Conservation (phyloP, 305 asterid species). For the Fraxinus sp. region DNA sequence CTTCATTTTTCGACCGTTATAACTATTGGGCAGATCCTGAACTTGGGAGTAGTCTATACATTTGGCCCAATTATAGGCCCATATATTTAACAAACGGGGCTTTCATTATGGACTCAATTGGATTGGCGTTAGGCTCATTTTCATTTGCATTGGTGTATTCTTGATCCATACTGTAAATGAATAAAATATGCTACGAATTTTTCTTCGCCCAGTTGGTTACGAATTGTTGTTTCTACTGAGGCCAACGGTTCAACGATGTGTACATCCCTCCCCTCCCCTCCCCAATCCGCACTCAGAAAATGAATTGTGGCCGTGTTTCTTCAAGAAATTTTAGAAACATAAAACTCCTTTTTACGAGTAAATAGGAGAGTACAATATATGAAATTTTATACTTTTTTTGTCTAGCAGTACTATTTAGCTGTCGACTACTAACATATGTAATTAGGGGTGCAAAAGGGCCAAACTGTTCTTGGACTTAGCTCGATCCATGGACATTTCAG, state of each 20-base stretch:
- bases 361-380: neutral
- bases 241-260: neutral
- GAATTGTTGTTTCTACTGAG: neutral
- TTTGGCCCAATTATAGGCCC: neutral
- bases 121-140: neutral
- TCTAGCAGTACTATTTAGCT: neutral
- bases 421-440: neutral
- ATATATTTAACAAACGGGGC: neutral
- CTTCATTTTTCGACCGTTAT: constrained; percentile 21
- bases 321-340: neutral
- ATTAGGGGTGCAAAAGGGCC: neutral
- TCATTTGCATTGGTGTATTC: neutral
- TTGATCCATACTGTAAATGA: neutral
- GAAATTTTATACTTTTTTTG: neutral
- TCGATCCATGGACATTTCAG: neutral
- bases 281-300: neutral
- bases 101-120: neutral
- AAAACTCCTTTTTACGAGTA: neutral
- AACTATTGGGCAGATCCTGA: neutral
- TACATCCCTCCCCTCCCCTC: neutral
- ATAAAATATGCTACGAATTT: neutral
- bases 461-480: neutral
- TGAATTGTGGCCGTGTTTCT: neutral
- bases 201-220: neutral
- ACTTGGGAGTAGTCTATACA: neutral